phyloP scores from a whole-genome alignment of 768 basidiomycete genomes.

The Leccinum aurantiacum region DNA sequence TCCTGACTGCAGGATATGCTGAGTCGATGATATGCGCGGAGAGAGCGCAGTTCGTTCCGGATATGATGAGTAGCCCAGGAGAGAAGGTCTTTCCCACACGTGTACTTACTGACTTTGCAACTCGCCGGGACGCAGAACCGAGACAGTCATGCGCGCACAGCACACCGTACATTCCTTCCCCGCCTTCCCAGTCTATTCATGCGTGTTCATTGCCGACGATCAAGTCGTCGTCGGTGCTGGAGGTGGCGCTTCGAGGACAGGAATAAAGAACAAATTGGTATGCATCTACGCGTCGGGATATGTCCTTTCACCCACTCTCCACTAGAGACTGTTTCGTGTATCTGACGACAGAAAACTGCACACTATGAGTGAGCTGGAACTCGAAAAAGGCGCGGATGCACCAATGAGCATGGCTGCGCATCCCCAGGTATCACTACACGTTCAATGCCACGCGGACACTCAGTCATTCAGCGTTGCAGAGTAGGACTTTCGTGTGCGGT shows the following conservation, averaged over 20 bases:
- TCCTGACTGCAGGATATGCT: not conserved
- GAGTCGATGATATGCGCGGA: not conserved
- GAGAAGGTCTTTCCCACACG: slow-evolving; percentile 25
- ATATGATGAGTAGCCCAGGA: not conserved
- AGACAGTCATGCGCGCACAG: slow-evolving; percentile 63
- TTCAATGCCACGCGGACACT: not conserved
- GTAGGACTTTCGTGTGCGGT: slow-evolving; percentile 71
- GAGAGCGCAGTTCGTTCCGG: not conserved
- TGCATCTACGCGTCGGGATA: not conserved
- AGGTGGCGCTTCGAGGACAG: slow-evolving; percentile 79
- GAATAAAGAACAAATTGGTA: slow-evolving; percentile 94
- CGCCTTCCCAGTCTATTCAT: slow-evolving; percentile 86
- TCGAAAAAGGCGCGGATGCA: slow-evolving; percentile 83
- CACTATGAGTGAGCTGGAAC: slow-evolving; percentile 65
- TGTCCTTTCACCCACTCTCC: slow-evolving; percentile 8
- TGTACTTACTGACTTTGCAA: not conserved
- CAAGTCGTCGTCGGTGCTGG: slow-evolving; percentile 86
- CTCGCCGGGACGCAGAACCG: not conserved
- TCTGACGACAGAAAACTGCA: slow-evolving; percentile 51
- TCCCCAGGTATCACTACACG: slow-evolving; percentile 45
- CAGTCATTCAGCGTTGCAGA: slow-evolving; percentile 30
- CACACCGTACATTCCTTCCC: slow-evolving; percentile 79
- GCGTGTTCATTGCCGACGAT: slow-evolving; percentile 71
- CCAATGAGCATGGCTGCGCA: slow-evolving; percentile 93
- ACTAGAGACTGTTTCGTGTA: slow-evolving; percentile 69